These are phyloP conservation scores for Podaxis mareebaensis DNA, from an alignment of 768 basidiomycete genomes.

Conservation along the genomic window DNA sequence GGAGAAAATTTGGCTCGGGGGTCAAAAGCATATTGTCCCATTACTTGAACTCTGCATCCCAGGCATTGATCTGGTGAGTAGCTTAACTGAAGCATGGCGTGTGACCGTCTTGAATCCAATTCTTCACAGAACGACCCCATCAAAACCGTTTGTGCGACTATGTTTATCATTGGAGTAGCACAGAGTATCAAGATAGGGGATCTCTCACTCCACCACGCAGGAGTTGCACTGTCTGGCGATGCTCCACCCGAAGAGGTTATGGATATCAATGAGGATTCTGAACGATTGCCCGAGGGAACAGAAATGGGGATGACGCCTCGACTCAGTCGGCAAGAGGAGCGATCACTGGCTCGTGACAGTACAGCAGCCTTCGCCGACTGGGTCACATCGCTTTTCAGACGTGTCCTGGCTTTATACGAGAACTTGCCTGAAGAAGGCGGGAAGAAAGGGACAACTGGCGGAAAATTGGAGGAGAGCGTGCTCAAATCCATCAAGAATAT, in stretches of 20 bases:
- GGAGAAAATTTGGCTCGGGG: conserved; percentile 78
- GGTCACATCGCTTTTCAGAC: conserved; percentile 75
- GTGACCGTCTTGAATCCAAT: neutral
- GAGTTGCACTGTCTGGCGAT: conserved; percentile 54
- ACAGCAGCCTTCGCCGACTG: conserved; percentile 83
- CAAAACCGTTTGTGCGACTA: conserved; percentile 78
- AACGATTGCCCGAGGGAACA: conserved; percentile 53
- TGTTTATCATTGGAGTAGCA: conserved; percentile 72
- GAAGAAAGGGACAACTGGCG: conserved; percentile 78
- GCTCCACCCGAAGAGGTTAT: conserved; percentile 54
- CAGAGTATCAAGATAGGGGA: conserved; percentile 81
- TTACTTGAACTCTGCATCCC: conserved; percentile 88
- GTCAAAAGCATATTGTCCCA: conserved; percentile 86
- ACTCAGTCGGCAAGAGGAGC: conserved; percentile 65
- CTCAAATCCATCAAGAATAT: conserved; percentile 79
- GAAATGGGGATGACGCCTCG: conserved; percentile 40
- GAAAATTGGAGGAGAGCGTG: conserved; percentile 78
- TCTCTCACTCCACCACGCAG: conserved; percentile 62
- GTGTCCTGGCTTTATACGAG: conserved; percentile 82
- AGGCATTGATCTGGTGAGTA: conserved; percentile 82
- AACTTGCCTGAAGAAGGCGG: conserved; percentile 96
- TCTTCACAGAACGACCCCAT: conserved; percentile 69
- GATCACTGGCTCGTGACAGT: conserved; percentile 72
- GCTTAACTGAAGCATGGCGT: neutral
- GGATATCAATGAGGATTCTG: conserved; percentile 47